A percentile compares a stretch with the other conserved stretches of the same genome.
These are phyloP conservation scores for Cryptosporidium muris DNA, from an alignment of 169 alveolate species.

Conservation along the genomic window DNA sequence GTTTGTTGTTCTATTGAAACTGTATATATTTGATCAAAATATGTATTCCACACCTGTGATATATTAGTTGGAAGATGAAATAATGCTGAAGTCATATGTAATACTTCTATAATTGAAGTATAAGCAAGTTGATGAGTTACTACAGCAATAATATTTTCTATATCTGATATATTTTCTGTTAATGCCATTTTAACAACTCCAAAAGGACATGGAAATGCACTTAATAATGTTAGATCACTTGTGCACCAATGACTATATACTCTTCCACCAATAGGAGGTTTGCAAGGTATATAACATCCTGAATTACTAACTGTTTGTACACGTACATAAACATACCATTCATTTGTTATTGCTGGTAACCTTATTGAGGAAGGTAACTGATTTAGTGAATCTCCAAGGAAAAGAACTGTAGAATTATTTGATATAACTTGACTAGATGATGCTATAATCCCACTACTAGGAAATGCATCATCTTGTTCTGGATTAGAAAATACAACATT, in stretches of 20 bases:
- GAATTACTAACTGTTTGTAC: constrained; percentile 57
- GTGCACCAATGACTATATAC: constrained; percentile 62
- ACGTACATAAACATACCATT: constrained; percentile 55
- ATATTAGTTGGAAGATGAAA: constrained; percentile 9
- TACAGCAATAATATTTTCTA: constrained; percentile 56
- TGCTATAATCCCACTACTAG: constrained; percentile 61
- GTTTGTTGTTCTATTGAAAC: constrained; percentile 24
- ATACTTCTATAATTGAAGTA: constrained; percentile 46
- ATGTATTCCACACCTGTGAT: constrained; percentile 17
- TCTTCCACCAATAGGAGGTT: constrained; percentile 12
- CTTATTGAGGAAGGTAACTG: constrained; percentile 59
- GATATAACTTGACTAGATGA: constrained; percentile 38
- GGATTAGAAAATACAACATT: constrained; percentile 32
- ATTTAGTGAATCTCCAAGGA: constrained; percentile 42
- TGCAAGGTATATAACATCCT: constrained; percentile 63
- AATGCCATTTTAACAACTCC: constrained; percentile 7
- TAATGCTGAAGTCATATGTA: constrained; percentile 36
- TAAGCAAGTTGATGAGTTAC: constrained; percentile 65
- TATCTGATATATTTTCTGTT: constrained; percentile 8
- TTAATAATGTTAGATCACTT: constrained; percentile 42
- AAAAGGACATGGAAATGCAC: constrained; percentile 58
- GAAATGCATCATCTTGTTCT: constrained; percentile 57
- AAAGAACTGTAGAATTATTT: constrained; percentile 39
- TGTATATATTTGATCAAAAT: constrained; percentile 38
- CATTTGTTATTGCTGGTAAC: constrained; percentile 52